Evolutionary conservation across 2,329 filamentous ascomycete genomes (phyloP).

Genomic region (Penicillium sp.): DNA sequence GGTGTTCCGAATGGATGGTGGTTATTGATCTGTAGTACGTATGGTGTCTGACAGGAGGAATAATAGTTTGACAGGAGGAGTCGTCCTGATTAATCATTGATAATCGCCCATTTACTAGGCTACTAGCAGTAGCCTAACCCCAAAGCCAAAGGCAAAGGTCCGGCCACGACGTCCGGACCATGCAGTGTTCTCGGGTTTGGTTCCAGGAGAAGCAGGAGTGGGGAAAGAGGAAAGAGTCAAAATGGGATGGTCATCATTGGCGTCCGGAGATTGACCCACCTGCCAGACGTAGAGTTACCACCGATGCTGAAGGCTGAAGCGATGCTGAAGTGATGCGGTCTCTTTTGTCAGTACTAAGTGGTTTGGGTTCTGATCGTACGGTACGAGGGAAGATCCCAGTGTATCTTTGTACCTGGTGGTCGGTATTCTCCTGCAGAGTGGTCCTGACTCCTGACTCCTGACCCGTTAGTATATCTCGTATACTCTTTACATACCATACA

Average conservation of each 20-base stretch:
- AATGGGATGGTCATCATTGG: neutral
- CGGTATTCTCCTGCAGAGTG: conserved; percentile 2
- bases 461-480: neutral
- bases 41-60: neutral
- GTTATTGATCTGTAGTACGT: neutral
- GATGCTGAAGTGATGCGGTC: neutral
- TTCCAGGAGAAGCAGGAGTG: conserved; percentile 15
- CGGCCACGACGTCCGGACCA: neutral
- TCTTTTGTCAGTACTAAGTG: neutral
- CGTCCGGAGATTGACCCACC: conserved; percentile 1
- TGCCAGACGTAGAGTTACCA: neutral
- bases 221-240: conserved; percentile 6
- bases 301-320: conserved; percentile 4
- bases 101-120: neutral
- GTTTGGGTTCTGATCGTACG: neutral
- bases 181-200: conserved; percentile 5
- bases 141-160: neutral
- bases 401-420: neutral
- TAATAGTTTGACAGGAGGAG: no score
- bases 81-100: neutral
- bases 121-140: neutral
- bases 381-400: neutral
- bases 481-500: neutral
- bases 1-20: conserved; percentile 4
- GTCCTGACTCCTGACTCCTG: neutral